These are phyloP conservation scores for Hemileia vastatrix DNA, from an alignment of 1,284 basidiomycete species.

Conservation along the genomic window DNA sequence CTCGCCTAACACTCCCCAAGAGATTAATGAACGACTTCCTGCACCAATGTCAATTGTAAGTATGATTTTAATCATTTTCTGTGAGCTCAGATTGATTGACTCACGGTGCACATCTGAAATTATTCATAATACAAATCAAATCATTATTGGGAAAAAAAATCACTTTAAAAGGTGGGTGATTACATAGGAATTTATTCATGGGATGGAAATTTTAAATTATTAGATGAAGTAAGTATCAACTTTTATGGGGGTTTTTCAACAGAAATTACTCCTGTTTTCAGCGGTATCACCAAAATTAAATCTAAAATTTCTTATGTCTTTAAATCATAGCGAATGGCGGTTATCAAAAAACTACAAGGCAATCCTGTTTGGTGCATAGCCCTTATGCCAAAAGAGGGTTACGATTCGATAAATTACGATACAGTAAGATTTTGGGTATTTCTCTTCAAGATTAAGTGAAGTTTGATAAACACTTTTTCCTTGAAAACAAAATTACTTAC, in stretches of 20 bases:
- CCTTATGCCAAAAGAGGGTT: conserved; percentile 14
- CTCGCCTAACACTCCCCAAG: conserved; percentile 11
- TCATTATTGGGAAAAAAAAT: neutral
- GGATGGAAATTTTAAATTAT: neutral
- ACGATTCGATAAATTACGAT: conserved; percentile 7
- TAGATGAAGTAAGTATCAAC: neutral
- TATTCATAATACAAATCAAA: neutral
- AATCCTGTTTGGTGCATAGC: conserved; percentile 18
- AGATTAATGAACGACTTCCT: conserved; percentile 10
- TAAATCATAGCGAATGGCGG: neutral
- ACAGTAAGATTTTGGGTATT: neutral
- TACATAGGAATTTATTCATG: neutral
- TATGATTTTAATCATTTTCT: neutral
- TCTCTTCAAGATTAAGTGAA: neutral
- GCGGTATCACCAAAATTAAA: neutral
- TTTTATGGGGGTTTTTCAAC: neutral
- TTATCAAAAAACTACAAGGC: conserved; percentile 1
- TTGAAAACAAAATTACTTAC: neutral
- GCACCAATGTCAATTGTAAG: conserved; percentile 19
- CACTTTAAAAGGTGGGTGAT: neutral
- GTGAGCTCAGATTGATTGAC: neutral
- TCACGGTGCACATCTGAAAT: neutral
- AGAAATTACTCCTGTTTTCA: neutral
- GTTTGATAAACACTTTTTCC: neutral
- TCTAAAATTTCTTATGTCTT: neutral